These are phyloP conservation scores for Euphorbia tirucalli DNA, from an alignment of 345 rosid genomes.

Conservation along the genomic window DNA sequence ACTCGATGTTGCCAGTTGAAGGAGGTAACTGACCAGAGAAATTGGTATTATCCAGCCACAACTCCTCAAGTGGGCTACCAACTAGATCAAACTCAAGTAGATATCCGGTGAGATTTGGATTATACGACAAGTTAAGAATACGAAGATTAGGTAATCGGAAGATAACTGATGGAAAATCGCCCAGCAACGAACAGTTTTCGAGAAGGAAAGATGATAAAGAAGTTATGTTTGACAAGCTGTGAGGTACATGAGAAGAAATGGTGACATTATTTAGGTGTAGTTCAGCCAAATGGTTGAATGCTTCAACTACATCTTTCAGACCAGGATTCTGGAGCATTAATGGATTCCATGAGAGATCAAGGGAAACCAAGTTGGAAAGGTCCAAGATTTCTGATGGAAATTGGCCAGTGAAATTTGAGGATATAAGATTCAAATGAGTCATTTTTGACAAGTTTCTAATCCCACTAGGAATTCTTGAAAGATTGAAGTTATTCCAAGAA, in stretches of 20 bases:
- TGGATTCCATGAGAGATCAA: neutral
- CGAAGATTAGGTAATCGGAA: neutral
- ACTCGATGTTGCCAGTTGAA: too few relatives aligned
- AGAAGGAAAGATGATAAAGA: neutral
- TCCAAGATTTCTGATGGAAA: constrained; percentile 12
- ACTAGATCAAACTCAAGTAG: too few relatives aligned
- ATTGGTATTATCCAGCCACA: too few relatives aligned
- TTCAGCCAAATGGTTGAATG: neutral
- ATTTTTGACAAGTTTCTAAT: constrained; percentile 1
- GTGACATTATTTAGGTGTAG: neutral
- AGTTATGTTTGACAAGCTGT: neutral
- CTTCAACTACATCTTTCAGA: neutral
- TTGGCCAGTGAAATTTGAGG: constrained; percentile 4
- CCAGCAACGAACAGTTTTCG: neutral
- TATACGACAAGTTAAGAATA: neutral
- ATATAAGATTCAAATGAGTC: constrained; percentile 11
- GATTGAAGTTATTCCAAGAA: constrained; percentile 12
- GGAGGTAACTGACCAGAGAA: too few relatives aligned
- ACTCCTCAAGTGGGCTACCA: too few relatives aligned
- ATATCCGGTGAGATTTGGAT: neutral
- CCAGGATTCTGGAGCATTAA: neutral
- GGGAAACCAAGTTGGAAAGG: neutral
- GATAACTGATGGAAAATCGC: neutral
- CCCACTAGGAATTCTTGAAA: constrained; percentile 12
- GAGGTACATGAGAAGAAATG: neutral